phyloP scores from a whole-genome alignment of 192 early-diverging fungal genomes.

The Funneliformis mosseae region DNA sequence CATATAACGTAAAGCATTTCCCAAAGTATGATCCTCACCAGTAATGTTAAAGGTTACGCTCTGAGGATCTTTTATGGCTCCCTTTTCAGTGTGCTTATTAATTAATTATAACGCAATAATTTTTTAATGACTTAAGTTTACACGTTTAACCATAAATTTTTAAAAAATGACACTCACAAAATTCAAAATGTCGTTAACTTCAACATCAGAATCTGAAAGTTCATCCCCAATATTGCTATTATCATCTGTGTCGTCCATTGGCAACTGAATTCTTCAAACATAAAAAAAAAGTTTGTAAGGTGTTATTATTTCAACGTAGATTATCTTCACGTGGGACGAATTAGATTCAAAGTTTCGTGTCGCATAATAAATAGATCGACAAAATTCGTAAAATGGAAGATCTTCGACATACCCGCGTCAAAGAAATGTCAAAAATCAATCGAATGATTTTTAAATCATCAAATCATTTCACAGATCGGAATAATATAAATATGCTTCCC shows the following conservation, averaged over 20 bases:
- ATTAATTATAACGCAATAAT: neutral
- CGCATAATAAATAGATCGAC: no score
- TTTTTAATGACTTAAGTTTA: neutral
- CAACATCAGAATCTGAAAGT: neutral
- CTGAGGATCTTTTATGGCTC: neutral
- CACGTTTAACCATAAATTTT: neutral
- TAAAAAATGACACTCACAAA: neutral
- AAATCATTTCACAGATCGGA: no score
- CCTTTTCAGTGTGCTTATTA: neutral
- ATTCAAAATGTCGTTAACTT: neutral
- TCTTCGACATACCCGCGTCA: no score
- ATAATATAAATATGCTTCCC: no score
- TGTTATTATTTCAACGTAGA: no score
- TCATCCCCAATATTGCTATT: neutral
- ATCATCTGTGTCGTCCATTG: neutral
- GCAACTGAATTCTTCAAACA: no score
- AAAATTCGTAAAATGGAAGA: no score
- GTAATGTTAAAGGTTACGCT: conserved; percentile 77
- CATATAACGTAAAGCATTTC: conserved; percentile 89
- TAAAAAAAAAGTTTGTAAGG: no score
- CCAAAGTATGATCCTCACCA: conserved; percentile 97
- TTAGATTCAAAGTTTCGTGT: no score
- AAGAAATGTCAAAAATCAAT: no score
- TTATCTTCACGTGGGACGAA: no score
- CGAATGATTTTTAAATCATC: no score